phyloP scores from a whole-genome alignment of 2,329 filamentous ascomycete species.

The Alternaria burnsii region DNA sequence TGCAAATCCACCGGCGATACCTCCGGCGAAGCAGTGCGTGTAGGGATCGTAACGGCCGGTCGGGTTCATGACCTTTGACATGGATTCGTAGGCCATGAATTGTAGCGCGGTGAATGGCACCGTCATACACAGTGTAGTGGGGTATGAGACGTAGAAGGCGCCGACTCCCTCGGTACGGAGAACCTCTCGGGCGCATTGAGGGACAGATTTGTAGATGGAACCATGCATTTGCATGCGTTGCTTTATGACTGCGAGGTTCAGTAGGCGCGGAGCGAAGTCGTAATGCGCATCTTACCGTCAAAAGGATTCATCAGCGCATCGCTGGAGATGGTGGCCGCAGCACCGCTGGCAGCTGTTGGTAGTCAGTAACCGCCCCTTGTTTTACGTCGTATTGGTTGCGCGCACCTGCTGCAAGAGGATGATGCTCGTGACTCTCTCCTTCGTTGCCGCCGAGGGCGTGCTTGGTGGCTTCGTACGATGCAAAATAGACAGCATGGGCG shows the following conservation, averaged over 20 bases:
- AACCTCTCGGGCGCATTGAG: conserved; percentile 86
- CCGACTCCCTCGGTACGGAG: conserved; percentile 86
- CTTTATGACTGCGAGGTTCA: conserved; percentile 80
- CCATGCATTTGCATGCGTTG: conserved; percentile 99
- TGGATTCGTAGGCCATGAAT: conserved; percentile 96
- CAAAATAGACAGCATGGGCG: conserved; percentile 97
- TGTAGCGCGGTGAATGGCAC: conserved; percentile 97
- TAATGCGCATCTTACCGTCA: conserved; percentile 72
- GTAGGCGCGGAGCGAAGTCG: conserved; percentile 12
- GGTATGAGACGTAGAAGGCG: conserved; percentile 98
- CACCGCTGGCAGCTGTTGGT: conserved; percentile 81
- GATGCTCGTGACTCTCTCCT: conserved; percentile 84
- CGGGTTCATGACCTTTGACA: conserved; percentile 93
- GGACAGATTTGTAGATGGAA: conserved; percentile 87
- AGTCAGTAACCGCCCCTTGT: conserved; percentile 45
- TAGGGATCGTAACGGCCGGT: conserved; percentile 85
- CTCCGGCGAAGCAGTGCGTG: conserved; percentile 92
- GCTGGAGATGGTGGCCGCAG: conserved; percentile 93
- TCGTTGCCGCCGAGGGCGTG: conserved; percentile 94
- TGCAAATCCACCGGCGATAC: conserved; percentile 89
- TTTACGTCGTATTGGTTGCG: conserved; percentile 9
- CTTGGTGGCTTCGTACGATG: conserved; percentile 97
- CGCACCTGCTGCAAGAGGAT: conserved; percentile 89
- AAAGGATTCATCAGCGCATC: conserved; percentile 99
- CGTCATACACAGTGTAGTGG: conserved; percentile 97